A percentile compares a stretch with the other conserved stretches of the same genome.
phyloP scores from a whole-genome alignment of 495 filamentous ascomycete species.

The Penicillium steckii region DNA sequence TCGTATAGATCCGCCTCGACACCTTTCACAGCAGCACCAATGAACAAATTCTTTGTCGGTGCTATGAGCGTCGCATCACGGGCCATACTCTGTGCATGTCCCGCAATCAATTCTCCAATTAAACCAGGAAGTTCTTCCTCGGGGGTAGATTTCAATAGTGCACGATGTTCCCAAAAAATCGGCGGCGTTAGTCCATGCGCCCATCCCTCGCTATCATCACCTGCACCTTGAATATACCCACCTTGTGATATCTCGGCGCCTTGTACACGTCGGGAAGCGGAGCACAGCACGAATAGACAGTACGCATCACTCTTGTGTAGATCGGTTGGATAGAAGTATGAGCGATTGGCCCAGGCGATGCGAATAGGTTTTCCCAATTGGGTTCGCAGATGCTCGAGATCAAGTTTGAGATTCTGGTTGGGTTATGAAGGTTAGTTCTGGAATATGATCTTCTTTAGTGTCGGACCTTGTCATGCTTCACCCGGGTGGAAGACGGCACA shows the following conservation, averaged over 20 bases:
- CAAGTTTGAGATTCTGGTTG: conserved; percentile 47
- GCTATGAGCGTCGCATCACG: conserved; percentile 29
- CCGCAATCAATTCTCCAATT: conserved; percentile 54
- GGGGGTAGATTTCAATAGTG: conserved; percentile 50
- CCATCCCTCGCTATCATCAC: conserved; percentile 92
- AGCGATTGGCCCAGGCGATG: conserved; percentile 43
- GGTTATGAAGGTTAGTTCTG: conserved; percentile 11
- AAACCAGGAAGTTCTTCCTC: conserved; percentile 66
- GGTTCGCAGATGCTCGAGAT: conserved; percentile 37
- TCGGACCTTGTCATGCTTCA: neutral
- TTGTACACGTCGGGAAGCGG: conserved; percentile 66
- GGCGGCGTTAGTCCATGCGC: conserved; percentile 70
- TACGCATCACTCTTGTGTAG: conserved; percentile 42
- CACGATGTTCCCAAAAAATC: conserved; percentile 72
- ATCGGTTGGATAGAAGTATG: conserved; percentile 37
- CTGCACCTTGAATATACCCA: conserved; percentile 92
- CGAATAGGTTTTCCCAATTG: conserved; percentile 41
- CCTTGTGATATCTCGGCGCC: conserved; percentile 65
- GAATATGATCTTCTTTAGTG: neutral
- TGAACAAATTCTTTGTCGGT: conserved; percentile 42
- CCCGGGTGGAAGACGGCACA: conserved; percentile 9
- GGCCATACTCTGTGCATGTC: conserved; percentile 21
- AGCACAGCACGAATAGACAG: conserved; percentile 73
- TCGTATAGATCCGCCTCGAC: conserved; percentile 31
- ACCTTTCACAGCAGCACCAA: conserved; percentile 24